These are phyloP conservation scores for Hypocrella siamensis DNA, from an alignment of 2,329 filamentous ascomycete species.

Conservation along the genomic window DNA sequence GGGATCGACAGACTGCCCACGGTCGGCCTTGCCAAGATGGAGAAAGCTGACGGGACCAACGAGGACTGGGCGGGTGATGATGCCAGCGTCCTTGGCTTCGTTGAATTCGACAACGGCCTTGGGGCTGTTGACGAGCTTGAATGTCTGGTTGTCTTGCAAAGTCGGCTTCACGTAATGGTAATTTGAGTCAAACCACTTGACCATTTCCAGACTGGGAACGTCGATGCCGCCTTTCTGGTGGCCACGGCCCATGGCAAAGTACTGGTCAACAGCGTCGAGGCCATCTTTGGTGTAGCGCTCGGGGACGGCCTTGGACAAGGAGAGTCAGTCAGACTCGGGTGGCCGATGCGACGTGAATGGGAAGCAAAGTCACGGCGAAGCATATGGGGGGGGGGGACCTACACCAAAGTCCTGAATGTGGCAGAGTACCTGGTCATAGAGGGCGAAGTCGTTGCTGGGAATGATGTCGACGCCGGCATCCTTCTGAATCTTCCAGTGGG, in stretches of 20 bases:
- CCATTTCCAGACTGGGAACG: constrained; percentile 93
- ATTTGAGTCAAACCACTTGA: constrained; percentile 99
- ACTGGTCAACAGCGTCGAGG: constrained; percentile 81
- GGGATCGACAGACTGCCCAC: constrained; percentile 80
- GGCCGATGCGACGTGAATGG: background rate
- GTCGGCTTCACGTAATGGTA: constrained; percentile 99
- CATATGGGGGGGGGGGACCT: constrained; percentile 21
- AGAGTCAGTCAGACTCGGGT: constrained; percentile 4
- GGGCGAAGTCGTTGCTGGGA: constrained; percentile 98
- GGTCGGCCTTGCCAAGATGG: constrained; percentile 93
- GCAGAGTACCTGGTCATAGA: constrained; percentile 94
- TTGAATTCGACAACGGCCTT: constrained; percentile 92
- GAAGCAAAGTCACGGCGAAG: too few relatives aligned
- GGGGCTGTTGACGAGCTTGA: constrained; percentile 73
- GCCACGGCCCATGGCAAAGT: constrained; percentile 99
- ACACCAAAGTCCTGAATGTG: constrained; percentile 97
- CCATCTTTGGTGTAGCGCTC: constrained; percentile 86
- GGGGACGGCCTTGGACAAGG: constrained; percentile 52
- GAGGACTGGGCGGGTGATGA: constrained; percentile 82
- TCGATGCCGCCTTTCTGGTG: constrained; percentile 91
- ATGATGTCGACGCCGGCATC: constrained; percentile 94
- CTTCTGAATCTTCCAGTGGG: constrained; percentile 99
- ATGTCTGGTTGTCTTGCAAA: constrained; percentile 89
- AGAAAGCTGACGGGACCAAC: constrained; percentile 97
- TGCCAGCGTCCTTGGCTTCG: constrained; percentile 95